Base-by-base conservation (phyloP, 805 yeast species). In the Lipomyces japonicus region DNA sequence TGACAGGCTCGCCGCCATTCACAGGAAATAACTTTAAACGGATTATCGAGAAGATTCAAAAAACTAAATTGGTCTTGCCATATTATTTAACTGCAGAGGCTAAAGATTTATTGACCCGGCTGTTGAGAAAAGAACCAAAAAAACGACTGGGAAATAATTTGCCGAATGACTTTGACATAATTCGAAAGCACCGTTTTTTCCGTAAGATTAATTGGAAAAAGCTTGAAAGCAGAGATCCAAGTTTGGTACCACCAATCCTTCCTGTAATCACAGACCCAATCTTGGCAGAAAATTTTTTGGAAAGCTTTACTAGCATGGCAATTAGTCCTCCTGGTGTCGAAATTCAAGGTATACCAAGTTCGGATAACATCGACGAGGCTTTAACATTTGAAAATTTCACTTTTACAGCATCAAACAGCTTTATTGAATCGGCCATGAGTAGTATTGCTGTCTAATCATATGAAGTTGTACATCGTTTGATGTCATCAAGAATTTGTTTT, bases 1-100 rank as follows among this genome's bases (percentile, higher is more conserved):
- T 88, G 44, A 82, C 90, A 0, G 96, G 96, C 0, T 75, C 81
- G 42, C 95, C 96, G 0, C 96, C 96, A 1, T 87, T 86, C 66
- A 84, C 93, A 0, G 96, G 96, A 2, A 82, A 77, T 47, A 85
- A 84, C 61, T 83, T 84, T 61, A 82, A 84, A 63, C 77, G 76
- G 39, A 85, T 88, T 26, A 75, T 84, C 69, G 86, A 84, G 55
- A 88, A 86, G 65, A 82, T 88, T 26, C 72, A 78, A 38, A 75
- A 82, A 46, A 68, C 76, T 21, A 85, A 86, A 55, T 69, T 82
- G 32, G 78, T 75, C 48, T 71, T 82, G 37, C 96, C 96, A 0
- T 84, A 78, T 62, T 88, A 86, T 63, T 70, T 89, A 30, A 79
- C 93, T 2, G 77, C 75, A 23, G 95, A 87, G 46, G 90, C 93